These are phyloP conservation scores for Beta lomatogona DNA, from an alignment of 179 eudicot genomes.

Conservation along the genomic window DNA sequence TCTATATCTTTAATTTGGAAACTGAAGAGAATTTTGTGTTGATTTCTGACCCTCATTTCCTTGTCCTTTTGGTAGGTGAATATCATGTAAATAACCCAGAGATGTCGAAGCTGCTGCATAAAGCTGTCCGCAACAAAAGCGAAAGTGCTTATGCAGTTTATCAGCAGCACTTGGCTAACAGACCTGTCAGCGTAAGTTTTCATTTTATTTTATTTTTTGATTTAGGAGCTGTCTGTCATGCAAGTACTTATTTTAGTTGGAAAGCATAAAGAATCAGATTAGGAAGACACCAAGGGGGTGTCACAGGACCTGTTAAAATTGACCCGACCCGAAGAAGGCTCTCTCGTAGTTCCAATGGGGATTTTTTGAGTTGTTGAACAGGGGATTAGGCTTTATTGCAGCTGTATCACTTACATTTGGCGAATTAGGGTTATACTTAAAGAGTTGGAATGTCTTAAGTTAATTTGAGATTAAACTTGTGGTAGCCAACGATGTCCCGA, in stretches of 20 bases:
- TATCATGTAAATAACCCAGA: conserved; percentile 98
- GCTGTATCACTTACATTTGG: background rate
- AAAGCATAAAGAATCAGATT: background rate
- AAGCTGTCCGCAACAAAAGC: conserved; percentile 95
- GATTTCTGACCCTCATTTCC: conserved; percentile 2
- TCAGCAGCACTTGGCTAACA: conserved; percentile 95
- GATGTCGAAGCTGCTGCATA: conserved; percentile 98
- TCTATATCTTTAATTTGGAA: background rate
- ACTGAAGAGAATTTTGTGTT: background rate
- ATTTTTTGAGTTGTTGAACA: background rate
- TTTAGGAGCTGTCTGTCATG: conserved; percentile 8
- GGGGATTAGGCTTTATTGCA: background rate
- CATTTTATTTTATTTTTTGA: background rate
- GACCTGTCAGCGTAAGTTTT: conserved; percentile 87
- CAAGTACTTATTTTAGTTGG: background rate
- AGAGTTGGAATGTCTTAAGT: background rate
- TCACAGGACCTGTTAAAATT: background rate
- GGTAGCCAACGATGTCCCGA: background rate
- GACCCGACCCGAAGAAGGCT: too few species aligned
- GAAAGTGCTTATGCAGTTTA: conserved; percentile 96
- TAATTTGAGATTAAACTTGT: background rate
- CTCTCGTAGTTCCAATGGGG: background rate
- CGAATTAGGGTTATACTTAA: background rate
- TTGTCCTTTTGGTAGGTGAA: conserved; percentile 56
- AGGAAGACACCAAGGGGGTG: conserved; percentile 1